Percentiles rank a stretch among this genome's conserved stretches.
Conservation (phyloP, 208 protist species). For the Jaenimonas drosophilae region DNA sequence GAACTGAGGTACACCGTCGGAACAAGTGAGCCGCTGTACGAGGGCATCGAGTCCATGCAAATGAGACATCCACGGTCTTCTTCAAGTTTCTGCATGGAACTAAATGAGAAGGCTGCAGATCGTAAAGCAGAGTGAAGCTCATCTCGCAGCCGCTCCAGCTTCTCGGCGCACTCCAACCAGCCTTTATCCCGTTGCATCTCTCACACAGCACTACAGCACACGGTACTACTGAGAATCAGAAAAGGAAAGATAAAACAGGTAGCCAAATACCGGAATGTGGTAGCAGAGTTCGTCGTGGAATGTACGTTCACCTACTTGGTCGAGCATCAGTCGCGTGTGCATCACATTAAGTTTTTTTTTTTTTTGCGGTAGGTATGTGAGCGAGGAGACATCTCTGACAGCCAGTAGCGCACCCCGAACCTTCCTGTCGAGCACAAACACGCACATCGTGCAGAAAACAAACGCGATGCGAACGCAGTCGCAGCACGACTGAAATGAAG, state of each 20-base stretch:
- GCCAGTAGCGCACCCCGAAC: neutral
- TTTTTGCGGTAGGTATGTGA: conserved; percentile 3
- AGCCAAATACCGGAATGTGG: conserved; percentile 1
- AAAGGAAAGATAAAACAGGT: conserved; percentile 7
- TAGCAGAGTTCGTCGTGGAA: too few relatives aligned
- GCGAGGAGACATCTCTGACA: neutral
- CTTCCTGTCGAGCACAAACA: neutral
- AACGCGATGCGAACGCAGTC: too few relatives aligned
- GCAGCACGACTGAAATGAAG: too few relatives aligned
- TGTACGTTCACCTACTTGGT: too few relatives aligned
- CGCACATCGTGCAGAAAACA: too few relatives aligned
- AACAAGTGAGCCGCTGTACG: conserved; percentile 7
- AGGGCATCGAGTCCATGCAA: conserved; percentile 35
- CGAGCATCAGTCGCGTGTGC: too few relatives aligned
- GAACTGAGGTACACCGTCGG: too few relatives aligned
- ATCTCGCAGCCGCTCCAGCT: conserved; percentile 22
- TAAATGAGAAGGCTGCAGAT: conserved; percentile 37
- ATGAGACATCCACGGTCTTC: conserved; percentile 41
- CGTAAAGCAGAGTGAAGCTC: conserved; percentile 38
- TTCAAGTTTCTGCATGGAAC: conserved; percentile 27
- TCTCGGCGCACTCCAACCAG: conserved; percentile 15
- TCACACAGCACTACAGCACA: conserved; percentile 1
- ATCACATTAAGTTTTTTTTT: conserved; percentile 2
- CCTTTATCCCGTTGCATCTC: conserved; percentile 1
- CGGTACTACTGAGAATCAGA: conserved; percentile 1